Conservation (phyloP, 2,329 filamentous ascomycete genomes). For the Zymoseptoria crescenta region DNA sequence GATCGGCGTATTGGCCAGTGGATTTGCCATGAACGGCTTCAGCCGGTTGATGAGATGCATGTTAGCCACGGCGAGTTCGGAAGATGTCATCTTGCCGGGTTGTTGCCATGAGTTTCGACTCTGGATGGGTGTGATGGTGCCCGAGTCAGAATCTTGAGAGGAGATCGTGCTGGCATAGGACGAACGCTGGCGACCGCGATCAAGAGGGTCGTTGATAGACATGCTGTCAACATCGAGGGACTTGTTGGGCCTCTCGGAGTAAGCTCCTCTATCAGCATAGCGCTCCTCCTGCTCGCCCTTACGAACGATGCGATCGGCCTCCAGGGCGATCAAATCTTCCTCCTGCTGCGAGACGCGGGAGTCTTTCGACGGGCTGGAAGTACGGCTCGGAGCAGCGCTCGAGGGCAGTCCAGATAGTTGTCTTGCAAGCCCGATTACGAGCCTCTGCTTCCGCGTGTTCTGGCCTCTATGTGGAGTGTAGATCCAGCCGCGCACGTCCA, state of each 20-base stretch:
- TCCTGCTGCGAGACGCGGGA: conserved; percentile 37
- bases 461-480: conserved; percentile 79
- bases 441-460: conserved; percentile 76
- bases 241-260: conserved; percentile 58
- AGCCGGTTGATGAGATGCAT: conserved; percentile 80
- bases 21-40: conserved; percentile 81
- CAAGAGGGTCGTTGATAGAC: conserved; percentile 29
- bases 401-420: conserved; percentile 80
- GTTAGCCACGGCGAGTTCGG: conserved; percentile 73
- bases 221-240: conserved; percentile 36
- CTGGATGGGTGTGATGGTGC: conserved; percentile 32
- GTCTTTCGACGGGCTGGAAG: conserved; percentile 37
- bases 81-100: conserved; percentile 59
- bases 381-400: conserved; percentile 35
- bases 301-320: conserved; percentile 69
- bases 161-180: conserved; percentile 18
- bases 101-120: conserved; percentile 45
- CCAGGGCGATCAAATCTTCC: conserved; percentile 60
- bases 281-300: conserved; percentile 61
- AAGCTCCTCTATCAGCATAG: conserved; percentile 59
- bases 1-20: conserved; percentile 67
- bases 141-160: conserved; percentile 17
- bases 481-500: conserved; percentile 93
- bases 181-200: conserved; percentile 12
- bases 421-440: conserved; percentile 78